Evolutionary conservation across 345 rosid species (phyloP).

Genomic region (Gossypium thurberi): DNA sequence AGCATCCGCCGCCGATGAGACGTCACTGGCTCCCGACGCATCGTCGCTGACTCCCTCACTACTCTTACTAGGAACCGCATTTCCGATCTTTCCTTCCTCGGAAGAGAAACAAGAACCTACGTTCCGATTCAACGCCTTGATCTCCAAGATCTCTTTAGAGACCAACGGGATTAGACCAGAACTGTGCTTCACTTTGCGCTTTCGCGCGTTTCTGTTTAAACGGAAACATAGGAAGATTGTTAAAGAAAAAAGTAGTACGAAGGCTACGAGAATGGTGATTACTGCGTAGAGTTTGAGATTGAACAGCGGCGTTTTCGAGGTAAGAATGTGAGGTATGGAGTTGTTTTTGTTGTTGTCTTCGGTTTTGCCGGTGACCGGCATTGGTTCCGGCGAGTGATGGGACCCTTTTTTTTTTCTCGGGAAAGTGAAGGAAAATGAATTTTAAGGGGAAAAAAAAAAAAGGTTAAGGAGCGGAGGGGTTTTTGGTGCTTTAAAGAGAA

Average conservation of each 20-base stretch:
- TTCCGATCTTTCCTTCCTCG: constrained; percentile 26
- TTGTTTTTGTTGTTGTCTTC: background rate
- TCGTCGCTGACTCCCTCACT: constrained; percentile 19
- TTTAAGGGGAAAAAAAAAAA: background rate
- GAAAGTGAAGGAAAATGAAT: background rate
- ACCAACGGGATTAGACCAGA: constrained; percentile 70
- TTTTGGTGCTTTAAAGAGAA: constrained; percentile 1
- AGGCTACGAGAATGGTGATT: constrained; percentile 38
- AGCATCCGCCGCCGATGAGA: constrained; percentile 30
- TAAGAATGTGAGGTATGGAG: constrained; percentile 26
- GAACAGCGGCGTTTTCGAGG: constrained; percentile 42
- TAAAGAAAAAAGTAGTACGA: constrained; percentile 32
- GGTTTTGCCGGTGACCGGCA: constrained; percentile 42
- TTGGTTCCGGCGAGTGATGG: constrained; percentile 26
- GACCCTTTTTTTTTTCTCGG: constrained; percentile 2
- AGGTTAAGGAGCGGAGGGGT: background rate
- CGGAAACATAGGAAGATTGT: constrained; percentile 52
- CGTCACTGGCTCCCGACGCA: constrained; percentile 42
- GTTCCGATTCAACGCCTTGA: constrained; percentile 38
- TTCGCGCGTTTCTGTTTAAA: constrained; percentile 40
- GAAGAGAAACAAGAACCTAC: constrained; percentile 11
- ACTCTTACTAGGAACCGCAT: constrained; percentile 18
- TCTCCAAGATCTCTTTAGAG: constrained; percentile 66
- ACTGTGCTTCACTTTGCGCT: constrained; percentile 55
- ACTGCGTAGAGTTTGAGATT: constrained; percentile 51